Percentiles rank a stretch among this genome's conserved stretches.
These are phyloP conservation scores for Auricularia auricula-judae DNA, from an alignment of 768 basidiomycete species.

Conservation along the genomic window DNA sequence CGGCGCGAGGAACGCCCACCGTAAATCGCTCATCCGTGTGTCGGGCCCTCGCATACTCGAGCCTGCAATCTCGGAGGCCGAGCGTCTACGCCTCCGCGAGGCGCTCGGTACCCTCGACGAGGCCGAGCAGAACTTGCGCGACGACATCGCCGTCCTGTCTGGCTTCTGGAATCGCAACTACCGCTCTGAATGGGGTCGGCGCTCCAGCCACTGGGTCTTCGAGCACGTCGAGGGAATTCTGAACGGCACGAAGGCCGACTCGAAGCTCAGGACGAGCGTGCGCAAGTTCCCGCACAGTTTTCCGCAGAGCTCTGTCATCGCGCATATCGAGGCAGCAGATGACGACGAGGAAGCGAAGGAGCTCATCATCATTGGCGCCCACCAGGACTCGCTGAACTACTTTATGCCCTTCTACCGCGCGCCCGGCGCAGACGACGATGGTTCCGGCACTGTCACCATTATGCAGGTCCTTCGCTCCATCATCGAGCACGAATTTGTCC, in stretches of 20 bases:
- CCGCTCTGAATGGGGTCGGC: background rate
- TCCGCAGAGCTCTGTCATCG: constrained; percentile 14
- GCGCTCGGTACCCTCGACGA: background rate
- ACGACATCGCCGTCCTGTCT: background rate
- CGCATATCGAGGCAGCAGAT: constrained; percentile 16
- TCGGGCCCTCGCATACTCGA: background rate
- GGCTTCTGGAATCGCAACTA: constrained; percentile 1
- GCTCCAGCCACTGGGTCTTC: background rate
- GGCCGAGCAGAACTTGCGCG: background rate
- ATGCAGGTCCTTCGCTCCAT: constrained; percentile 66
- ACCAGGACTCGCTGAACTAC: constrained; percentile 11
- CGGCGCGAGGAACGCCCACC: background rate
- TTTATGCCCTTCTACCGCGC: constrained; percentile 23
- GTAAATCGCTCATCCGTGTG: background rate
- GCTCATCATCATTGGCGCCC: constrained; percentile 11
- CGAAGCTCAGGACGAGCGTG: constrained; percentile 3
- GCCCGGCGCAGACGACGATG: constrained; percentile 65
- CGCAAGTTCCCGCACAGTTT: constrained; percentile 15
- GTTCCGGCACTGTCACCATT: constrained; percentile 65
- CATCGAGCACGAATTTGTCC: constrained; percentile 56
- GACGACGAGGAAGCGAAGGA: background rate
- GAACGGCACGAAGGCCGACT: background rate
- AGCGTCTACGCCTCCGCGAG: background rate
- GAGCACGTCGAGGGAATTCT: background rate
- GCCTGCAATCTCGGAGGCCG: background rate